Evolutionary conservation across 2,329 filamentous ascomycete species (phyloP).

Genomic region (Botryotinia narcissicola): DNA sequence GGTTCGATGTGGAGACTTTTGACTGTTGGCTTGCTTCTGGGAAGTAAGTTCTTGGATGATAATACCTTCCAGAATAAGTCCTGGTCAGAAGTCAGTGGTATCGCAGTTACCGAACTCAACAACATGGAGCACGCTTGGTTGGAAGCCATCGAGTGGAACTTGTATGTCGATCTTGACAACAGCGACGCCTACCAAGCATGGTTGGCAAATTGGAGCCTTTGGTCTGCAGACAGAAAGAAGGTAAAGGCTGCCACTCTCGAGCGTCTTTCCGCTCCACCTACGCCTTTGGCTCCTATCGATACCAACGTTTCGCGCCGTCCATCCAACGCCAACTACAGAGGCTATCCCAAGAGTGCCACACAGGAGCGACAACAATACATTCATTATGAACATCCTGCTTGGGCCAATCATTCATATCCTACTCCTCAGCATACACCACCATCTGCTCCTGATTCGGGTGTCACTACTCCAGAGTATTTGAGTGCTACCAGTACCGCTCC

Average conservation of each 20-base stretch:
- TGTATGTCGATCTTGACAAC: conserved; percentile 65
- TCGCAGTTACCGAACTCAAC: conserved; percentile 66
- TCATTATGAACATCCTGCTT: conserved; percentile 35
- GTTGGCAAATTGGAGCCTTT: conserved; percentile 65
- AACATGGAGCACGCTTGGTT: conserved; percentile 68
- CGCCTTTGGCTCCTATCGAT: conserved; percentile 51
- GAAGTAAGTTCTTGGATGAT: conserved; percentile 75
- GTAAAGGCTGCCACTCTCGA: conserved; percentile 38
- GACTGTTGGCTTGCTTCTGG: conserved; percentile 65
- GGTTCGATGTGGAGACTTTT: conserved; percentile 67
- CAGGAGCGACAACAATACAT: conserved; percentile 35
- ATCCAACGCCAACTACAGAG: conserved; percentile 43
- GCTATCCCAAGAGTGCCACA: conserved; percentile 47
- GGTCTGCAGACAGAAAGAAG: conserved; percentile 48
- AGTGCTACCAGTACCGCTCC: conserved; percentile 47
- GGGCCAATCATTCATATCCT: conserved; percentile 37
- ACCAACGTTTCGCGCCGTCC: conserved; percentile 56
- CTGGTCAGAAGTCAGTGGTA: conserved; percentile 74
- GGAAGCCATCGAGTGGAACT: conserved; percentile 62
- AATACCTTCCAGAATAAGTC: conserved; percentile 78
- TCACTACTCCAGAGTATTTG: conserved; percentile 53
- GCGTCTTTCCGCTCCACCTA: conserved; percentile 38
- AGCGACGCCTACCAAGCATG: conserved; percentile 62
- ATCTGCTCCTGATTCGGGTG: conserved; percentile 53
- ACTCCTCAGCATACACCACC: conserved; percentile 48